Conservation (phyloP, 441 rosid species). For the Breynia disticha region DNA sequence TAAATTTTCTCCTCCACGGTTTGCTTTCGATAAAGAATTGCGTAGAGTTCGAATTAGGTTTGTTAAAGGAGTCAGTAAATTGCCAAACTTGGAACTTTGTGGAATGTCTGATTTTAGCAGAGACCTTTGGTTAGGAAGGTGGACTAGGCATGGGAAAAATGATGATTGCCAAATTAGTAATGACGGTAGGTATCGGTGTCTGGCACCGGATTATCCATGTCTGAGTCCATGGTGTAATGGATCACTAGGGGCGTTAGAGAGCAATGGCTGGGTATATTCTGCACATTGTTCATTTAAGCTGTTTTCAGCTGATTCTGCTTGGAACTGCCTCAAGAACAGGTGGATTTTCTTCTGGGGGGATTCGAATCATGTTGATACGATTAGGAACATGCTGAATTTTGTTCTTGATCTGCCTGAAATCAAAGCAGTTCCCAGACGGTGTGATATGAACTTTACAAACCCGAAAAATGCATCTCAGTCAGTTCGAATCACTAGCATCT, state of each 20-base stretch:
- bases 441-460: conserved; percentile 67
- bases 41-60: conserved; percentile 40
- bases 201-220: conserved; percentile 52
- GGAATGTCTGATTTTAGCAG: conserved; percentile 44
- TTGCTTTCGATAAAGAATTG: conserved; percentile 45
- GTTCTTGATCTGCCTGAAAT: conserved; percentile 59
- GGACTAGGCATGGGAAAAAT: conserved; percentile 80
- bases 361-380: conserved; percentile 92
- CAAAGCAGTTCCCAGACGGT: conserved; percentile 68
- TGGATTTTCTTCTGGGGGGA: conserved; percentile 99
- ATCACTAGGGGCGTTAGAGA: conserved; percentile 63
- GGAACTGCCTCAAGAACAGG: conserved; percentile 64
- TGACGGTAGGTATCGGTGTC: conserved; percentile 80
- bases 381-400: conserved; percentile 77
- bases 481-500: conserved; percentile 85
- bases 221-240: conserved; percentile 81
- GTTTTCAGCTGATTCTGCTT: conserved; percentile 48
- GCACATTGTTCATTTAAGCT: conserved; percentile 71
- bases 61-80: conserved; percentile 18
- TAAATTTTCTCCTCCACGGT: conserved; percentile 50
- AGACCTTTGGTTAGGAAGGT: conserved; percentile 74
- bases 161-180: conserved; percentile 51
- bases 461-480: conserved; percentile 54
- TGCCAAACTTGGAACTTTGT: conserved; percentile 49
- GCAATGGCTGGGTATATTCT: conserved; percentile 97